These are phyloP conservation scores for Diutina mesorugosa DNA, from an alignment of 1,139 yeast species.

Conservation along the genomic window DNA sequence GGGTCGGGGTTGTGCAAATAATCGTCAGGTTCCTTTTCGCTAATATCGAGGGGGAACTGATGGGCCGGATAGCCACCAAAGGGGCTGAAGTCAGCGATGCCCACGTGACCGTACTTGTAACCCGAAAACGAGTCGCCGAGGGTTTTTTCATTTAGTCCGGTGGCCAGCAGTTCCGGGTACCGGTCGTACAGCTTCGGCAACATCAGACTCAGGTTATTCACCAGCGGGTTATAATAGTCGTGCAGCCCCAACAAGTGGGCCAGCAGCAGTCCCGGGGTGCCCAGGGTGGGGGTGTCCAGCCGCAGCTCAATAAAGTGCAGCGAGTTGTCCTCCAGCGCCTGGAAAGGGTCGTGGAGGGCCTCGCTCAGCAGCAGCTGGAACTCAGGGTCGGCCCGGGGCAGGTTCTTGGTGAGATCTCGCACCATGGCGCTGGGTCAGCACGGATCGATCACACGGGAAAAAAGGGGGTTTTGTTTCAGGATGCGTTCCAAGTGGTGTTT, in stretches of 20 bases:
- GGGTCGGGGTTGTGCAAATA: slow-evolving; percentile 91
- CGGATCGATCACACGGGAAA: too few relatives aligned
- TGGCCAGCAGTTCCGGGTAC: not conserved
- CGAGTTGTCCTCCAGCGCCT: not conserved
- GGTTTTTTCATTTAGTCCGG: slow-evolving; percentile 1
- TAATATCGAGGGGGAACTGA: slow-evolving; percentile 72
- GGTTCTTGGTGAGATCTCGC: slow-evolving; percentile 1
- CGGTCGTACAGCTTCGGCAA: not conserved
- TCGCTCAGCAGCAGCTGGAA: not conserved
- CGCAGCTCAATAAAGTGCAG: not conserved
- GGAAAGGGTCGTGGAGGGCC: not conserved
- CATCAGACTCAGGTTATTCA: not conserved
- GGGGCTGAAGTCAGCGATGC: slow-evolving; percentile 22
- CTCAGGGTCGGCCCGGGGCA: not conserved
- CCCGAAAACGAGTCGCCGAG: not conserved
- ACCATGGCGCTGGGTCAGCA: not conserved
- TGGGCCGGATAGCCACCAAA: slow-evolving; percentile 93
- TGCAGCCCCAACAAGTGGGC: not conserved
- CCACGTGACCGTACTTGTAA: not conserved
- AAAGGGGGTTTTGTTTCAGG: too few relatives aligned
- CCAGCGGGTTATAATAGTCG: not conserved
- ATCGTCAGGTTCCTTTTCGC: slow-evolving; percentile 87
- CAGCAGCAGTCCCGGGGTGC: slow-evolving; percentile 1
- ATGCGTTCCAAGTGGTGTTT: too few relatives aligned
- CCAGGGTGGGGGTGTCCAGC: slow-evolving; percentile 1